Conservation (phyloP, 2,329 filamentous ascomycete species). For the Fusarium tjaetaba region DNA sequence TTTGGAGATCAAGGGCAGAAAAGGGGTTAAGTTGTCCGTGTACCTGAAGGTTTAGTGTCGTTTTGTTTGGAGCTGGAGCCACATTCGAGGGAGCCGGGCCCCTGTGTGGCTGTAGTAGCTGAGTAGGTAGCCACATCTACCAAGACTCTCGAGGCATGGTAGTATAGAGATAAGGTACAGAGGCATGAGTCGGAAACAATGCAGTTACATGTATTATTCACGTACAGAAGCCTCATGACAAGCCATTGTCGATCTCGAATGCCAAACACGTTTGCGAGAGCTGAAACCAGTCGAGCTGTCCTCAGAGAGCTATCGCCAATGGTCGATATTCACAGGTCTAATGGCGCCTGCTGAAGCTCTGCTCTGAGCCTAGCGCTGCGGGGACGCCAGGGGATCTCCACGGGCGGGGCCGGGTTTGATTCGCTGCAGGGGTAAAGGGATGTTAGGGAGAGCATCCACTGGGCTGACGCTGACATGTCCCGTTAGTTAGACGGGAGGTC, state of each 20-base stretch:
- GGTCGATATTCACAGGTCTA: constrained; percentile 23
- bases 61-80: constrained; percentile 32
- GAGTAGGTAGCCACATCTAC: not conserved
- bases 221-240: not conserved
- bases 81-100: not conserved
- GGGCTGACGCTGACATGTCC: constrained; percentile 30
- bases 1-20: constrained; percentile 20
- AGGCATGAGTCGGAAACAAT: not conserved
- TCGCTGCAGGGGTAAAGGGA: constrained; percentile 24
- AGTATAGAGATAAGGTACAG: not conserved
- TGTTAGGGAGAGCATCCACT: constrained; percentile 24
- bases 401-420: constrained; percentile 33
- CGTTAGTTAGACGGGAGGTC: not conserved
- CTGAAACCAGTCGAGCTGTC: constrained; percentile 17
- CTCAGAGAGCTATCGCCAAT: constrained; percentile 16
- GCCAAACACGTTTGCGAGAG: constrained; percentile 17
- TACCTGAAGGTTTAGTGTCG: constrained; percentile 14
- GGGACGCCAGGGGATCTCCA: constrained; percentile 35
- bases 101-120: constrained; percentile 15
- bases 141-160: not conserved
- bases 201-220: not conserved
- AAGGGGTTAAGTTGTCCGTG: constrained; percentile 25
- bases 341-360: constrained; percentile 25
- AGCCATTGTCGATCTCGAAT: not conserved
- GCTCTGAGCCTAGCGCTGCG: constrained; percentile 25